A percentile compares a stretch with the other conserved stretches of the same genome.
Evolutionary conservation across 768 basidiomycete species (phyloP).

Genomic region (Xerocomellus intermedius): DNA sequence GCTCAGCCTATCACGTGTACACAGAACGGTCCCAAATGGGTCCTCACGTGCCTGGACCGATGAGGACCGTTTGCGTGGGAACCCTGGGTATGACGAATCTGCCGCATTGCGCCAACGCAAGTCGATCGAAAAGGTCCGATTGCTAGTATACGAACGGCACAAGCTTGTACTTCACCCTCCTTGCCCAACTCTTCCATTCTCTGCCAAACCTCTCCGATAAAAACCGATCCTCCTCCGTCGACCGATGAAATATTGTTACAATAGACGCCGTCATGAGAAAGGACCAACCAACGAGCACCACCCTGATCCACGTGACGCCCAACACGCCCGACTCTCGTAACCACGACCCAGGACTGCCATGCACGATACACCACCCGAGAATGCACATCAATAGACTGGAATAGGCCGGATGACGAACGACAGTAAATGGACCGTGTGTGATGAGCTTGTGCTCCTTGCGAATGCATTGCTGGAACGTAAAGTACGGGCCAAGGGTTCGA

Average conservation of each 20-base stretch:
- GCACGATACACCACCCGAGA: background rate
- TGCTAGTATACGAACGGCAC: conserved; percentile 7
- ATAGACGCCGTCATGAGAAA: background rate
- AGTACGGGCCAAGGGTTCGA: conserved; percentile 19
- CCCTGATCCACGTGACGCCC: background rate
- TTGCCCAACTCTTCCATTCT: conserved; percentile 24
- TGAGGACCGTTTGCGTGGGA: too few relatives aligned
- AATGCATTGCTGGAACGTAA: conserved; percentile 21
- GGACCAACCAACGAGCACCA: background rate
- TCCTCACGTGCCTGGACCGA: too few relatives aligned
- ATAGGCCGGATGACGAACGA: conserved; percentile 33
- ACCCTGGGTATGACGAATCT: too few relatives aligned
- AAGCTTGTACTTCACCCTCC: conserved; percentile 8
- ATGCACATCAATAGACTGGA: conserved; percentile 2
- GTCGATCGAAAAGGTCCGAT: too few relatives aligned
- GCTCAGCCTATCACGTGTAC: too few relatives aligned
- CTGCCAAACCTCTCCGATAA: conserved; percentile 16
- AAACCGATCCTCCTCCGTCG: conserved; percentile 21
- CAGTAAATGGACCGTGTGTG: conserved; percentile 27
- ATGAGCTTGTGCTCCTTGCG: conserved; percentile 23
- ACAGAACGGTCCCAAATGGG: too few relatives aligned
- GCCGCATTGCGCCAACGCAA: too few relatives aligned
- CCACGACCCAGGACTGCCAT: conserved; percentile 1
- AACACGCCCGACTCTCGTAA: conserved; percentile 2
- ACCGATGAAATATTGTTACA: conserved; percentile 11